phyloP scores from a whole-genome alignment of 2,329 filamentous ascomycete genomes.

The Dothideomycetes sp. region DNA sequence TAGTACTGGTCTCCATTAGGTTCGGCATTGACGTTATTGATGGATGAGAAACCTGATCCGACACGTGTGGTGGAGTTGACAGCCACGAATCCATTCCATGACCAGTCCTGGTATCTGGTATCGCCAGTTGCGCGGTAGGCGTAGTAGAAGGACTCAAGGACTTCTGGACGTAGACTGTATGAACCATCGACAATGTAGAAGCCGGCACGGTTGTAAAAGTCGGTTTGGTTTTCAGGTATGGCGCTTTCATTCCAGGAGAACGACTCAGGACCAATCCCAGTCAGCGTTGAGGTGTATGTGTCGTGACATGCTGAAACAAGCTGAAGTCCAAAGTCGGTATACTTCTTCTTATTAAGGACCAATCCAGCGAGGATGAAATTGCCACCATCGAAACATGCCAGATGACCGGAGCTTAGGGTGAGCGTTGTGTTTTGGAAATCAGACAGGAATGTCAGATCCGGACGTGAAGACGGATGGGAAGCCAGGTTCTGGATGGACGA shows the following conservation, averaged over 20 bases:
- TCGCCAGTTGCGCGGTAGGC: conserved; percentile 73
- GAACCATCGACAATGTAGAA: conserved; percentile 56
- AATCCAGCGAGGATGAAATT: conserved; percentile 77
- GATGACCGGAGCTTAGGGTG: conserved; percentile 34
- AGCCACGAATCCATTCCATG: conserved; percentile 65
- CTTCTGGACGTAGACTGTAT: conserved; percentile 67
- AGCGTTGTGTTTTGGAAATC: conserved; percentile 42
- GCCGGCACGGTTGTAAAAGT: conserved; percentile 56
- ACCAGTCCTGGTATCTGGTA: conserved; percentile 69
- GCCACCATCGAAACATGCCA: conserved; percentile 77
- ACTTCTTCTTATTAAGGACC: conserved; percentile 54
- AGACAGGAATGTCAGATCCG: conserved; percentile 64
- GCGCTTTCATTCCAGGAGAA: conserved; percentile 35
- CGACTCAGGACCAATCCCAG: conserved; percentile 66
- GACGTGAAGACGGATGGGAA: conserved; percentile 55
- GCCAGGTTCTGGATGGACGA: conserved; percentile 63
- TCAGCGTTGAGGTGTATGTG: conserved; percentile 60
- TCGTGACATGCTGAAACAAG: conserved; percentile 65
- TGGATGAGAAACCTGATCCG: conserved; percentile 57
- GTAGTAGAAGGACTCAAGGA: conserved; percentile 79
- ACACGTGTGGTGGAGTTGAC: conserved; percentile 57
- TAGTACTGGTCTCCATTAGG: conserved; percentile 49
- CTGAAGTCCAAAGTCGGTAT: conserved; percentile 63
- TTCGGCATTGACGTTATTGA: conserved; percentile 55
- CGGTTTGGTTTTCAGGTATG: conserved; percentile 32